Base-by-base conservation (phyloP, 768 basidiomycete genomes). In the Rhizopogon vinicolor region DNA sequence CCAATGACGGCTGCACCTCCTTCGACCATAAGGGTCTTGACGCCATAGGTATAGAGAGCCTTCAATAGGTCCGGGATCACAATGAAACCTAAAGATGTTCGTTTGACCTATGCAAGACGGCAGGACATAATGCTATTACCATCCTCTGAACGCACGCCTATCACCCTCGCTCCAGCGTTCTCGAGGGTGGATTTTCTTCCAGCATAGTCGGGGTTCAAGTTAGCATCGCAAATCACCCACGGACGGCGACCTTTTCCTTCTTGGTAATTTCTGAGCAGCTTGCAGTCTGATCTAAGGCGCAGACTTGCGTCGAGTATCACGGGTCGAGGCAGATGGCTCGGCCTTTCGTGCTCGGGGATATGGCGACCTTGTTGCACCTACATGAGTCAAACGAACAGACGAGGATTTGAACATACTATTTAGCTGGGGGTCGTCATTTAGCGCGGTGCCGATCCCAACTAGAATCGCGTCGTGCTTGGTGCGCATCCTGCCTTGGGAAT, bases 361-460 rank as follows among this genome's bases (percentile, higher is more conserved):
- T 79, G 76, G 29, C 83, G 82, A 46, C 81, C 87, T 88, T 28
- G 35, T 51, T 46, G 44, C 58, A 41, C 48, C 43, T 44, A 40
- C 42, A 42, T 53, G 39, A 8, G 44, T 43, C 14, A 44, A 16
- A 55, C 18, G 29, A 49, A 55, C 14, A 16, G 42, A 53, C 18
- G 43, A 41, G 54, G 16, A 22, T 44, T 22, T 10, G 29, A 3
- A 7, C 84, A 60, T 62, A 91, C 95, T 84, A 62, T 95, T 96
- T n/a, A 99, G 77, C 64, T 97, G 90, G 4, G 96, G 96, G 67
- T 99, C 80, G 64, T 99, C 96, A 57, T 93, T 91, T 44, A 93
- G 71, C 19, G 91, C 85, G 0, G 96, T 98, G 7, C 89, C 91
- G 39, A 94, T 82, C 2, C 96, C 96, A 43, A 99, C 78, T 13